Percentiles rank a stretch among this genome's conserved stretches.
Evolutionary conservation across 441 rosid genomes (phyloP).

Genomic region (Syzygium syzygioides): DNA sequence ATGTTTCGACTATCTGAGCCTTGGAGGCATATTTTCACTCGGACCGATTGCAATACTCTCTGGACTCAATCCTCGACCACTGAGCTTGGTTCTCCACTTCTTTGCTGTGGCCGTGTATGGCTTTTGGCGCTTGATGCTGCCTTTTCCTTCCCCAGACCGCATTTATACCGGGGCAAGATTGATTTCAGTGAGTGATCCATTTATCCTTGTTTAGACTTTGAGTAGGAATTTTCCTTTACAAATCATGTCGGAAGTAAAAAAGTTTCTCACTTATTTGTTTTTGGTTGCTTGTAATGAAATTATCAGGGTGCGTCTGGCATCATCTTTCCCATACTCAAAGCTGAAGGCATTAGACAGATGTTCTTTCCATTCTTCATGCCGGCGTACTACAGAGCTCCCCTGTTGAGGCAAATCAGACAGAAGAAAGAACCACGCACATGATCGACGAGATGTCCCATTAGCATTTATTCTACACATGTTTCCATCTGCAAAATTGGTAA

Average conservation of each 20-base stretch:
- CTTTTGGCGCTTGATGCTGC: not conserved
- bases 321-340: slow-evolving; percentile 3
- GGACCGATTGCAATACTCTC: slow-evolving; percentile 1
- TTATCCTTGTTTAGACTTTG: not conserved
- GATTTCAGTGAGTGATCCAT: not conserved
- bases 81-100: slow-evolving; percentile 3
- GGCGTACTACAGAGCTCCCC: not conserved
- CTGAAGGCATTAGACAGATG: slow-evolving; percentile 7
- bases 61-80: slow-evolving; percentile 3
- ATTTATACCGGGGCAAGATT: not conserved
- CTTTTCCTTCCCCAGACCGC: not conserved
- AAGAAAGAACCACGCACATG: not conserved
- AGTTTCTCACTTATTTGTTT: not conserved
- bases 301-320: slow-evolving; percentile 1
- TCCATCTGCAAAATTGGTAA: not conserved
- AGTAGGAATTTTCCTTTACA: not conserved
- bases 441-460: not conserved
- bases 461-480: not conserved
- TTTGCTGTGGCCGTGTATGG: slow-evolving; percentile 6
- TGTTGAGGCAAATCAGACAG: not conserved
- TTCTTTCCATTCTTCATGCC: not conserved
- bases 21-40: not conserved
- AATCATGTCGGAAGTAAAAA: not conserved
- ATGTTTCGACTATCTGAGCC: slow-evolving; percentile 6
- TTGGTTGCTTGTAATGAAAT: not conserved